Evolutionary conservation across 106 monocot genomes (phyloP).

Genomic region (Platanthera guangdongensis): DNA sequence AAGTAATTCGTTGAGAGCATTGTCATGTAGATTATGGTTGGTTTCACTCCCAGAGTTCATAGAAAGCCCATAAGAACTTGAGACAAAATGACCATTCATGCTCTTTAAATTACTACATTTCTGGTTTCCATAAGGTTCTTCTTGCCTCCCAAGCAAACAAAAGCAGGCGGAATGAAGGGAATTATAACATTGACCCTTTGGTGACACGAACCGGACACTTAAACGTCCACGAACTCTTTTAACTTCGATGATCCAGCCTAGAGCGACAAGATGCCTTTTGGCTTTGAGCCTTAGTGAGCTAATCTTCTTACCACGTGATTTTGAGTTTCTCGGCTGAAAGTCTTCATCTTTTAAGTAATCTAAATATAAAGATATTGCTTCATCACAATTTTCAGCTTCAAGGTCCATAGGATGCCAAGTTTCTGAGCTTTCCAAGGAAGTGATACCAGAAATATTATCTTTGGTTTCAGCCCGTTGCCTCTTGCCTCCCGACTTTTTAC

Average conservation of each 20-base stretch:
- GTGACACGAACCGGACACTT: constrained; percentile 26
- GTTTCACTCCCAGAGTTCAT: neutral
- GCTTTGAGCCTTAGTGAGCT: constrained; percentile 4
- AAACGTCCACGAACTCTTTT: neutral
- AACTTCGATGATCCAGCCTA: constrained; percentile 40
- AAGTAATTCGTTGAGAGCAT: neutral
- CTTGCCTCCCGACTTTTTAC: neutral
- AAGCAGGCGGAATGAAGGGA: constrained; percentile 25
- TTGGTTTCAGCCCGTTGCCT: neutral
- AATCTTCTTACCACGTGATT: neutral
- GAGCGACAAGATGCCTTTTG: constrained; percentile 40
- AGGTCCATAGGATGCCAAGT: constrained; percentile 30
- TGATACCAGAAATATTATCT: neutral
- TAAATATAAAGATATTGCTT: constrained; percentile 27
- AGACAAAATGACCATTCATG: constrained; percentile 5
- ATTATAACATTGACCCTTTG: constrained; percentile 17
- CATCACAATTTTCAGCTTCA: constrained; percentile 29
- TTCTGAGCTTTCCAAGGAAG: neutral
- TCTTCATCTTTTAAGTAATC: neutral
- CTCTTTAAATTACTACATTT: neutral
- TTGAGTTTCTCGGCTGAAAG: neutral
- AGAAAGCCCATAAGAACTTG: constrained; percentile 1
- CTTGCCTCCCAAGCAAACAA: constrained; percentile 9
- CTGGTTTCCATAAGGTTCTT: neutral
- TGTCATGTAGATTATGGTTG: neutral